Base-by-base conservation (phyloP, 805 yeast species). In the Wickerhamiella hasegawae region DNA sequence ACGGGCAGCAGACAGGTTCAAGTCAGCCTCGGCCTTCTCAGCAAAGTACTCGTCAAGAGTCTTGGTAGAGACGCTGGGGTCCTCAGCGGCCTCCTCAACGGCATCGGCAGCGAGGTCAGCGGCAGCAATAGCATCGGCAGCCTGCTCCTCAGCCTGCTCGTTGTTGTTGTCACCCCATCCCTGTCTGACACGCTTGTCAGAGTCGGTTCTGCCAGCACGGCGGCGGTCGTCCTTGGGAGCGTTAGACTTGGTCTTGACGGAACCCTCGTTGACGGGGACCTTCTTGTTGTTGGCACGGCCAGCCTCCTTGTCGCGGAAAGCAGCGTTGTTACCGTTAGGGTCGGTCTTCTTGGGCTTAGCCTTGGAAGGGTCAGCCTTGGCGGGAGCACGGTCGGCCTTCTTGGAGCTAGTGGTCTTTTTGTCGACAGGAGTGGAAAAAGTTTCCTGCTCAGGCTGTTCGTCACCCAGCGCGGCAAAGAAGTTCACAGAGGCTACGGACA, bases 41-140 rank as follows among this genome's bases (percentile, higher is more conserved):
- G 74, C 74, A 59, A 83, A 72, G 77, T 80, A 87, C 54, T 84
- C 92, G 52, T 76, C 83, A 54, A 81, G 73, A 40, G 95, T 77
- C 66, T 73, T 74, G 57, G 68, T 60, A 45, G 67, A 68, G 40
- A 63, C 67, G 40, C 55, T 67, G 37, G 54, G 62, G 31, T 50
- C 66, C 41, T 57, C 67, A 23, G 46, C 61, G 24, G 49, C 56
- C 43, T 54, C 63, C 43, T 58, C 61, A 40, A 57, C 65, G 29
- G 35, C 52, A 36, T 47, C 60, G 34, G 42, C 52, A 34, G 48
- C 59, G 35, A 56, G 64, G 34, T 54, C 63, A 42, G 52, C 60
- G 40, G 44, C 45, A 40, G 60, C 61, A 34, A 55, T 43, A 40
- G 55, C 57, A 48, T 62, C 73, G 41, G 56, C 71, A 42, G 63